These are phyloP conservation scores for Phaffia tasmanica DNA, from an alignment of 768 basidiomycete species.

Conservation along the genomic window DNA sequence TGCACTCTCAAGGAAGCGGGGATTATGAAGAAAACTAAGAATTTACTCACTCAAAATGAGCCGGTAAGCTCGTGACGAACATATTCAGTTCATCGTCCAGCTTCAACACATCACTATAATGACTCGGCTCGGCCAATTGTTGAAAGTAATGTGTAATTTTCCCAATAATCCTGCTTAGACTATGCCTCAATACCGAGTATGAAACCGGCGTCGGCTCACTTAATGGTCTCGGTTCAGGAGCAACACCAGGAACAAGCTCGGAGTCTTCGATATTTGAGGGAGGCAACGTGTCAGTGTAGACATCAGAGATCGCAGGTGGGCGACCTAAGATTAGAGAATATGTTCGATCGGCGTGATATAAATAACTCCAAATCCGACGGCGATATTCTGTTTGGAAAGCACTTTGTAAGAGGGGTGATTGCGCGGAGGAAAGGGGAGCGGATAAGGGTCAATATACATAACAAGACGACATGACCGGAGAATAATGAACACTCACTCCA, in stretches of 20 bases:
- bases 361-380: conserved; percentile 67
- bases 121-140: conserved; percentile 61
- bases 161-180: conserved; percentile 71
- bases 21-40: background rate
- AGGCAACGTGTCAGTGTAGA: conserved; percentile 69
- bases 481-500: conserved; percentile 43
- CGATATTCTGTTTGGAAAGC: conserved; percentile 73
- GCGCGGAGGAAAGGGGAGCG: conserved; percentile 50
- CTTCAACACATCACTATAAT: conserved; percentile 68
- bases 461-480: background rate
- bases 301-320: conserved; percentile 68
- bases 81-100: conserved; percentile 74
- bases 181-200: conserved; percentile 74
- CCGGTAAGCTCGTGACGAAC: conserved; percentile 65
- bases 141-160: conserved; percentile 67
- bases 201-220: conserved; percentile 70
- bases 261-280: conserved; percentile 45
- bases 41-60: conserved; percentile 46
- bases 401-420: conserved; percentile 25
- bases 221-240: conserved; percentile 32
- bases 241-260: conserved; percentile 28
- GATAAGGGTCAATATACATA: background rate
- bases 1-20: no score
- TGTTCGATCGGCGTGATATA: conserved; percentile 88
- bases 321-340: conserved; percentile 84